phyloP scores from a whole-genome alignment of 2,329 filamentous ascomycete species.

The Nemania sp. region DNA sequence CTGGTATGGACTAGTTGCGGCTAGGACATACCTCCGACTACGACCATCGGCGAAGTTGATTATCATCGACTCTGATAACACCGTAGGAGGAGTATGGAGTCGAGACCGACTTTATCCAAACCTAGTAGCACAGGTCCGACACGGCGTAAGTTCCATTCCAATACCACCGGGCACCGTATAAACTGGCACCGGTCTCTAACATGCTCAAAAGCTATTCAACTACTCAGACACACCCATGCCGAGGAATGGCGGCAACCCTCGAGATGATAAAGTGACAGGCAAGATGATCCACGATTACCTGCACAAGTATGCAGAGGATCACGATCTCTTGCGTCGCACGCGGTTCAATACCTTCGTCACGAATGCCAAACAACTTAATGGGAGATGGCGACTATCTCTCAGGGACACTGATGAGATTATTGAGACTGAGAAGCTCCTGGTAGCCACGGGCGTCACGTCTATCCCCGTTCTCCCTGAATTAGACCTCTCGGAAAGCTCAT shows the following conservation, averaged over 20 bases:
- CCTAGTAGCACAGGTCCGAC: slow-evolving; percentile 33
- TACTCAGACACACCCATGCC: slow-evolving; percentile 35
- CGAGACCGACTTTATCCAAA: slow-evolving; percentile 36
- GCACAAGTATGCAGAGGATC: slow-evolving; percentile 34
- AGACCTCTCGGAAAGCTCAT: slow-evolving; percentile 21
- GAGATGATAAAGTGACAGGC: slow-evolving; percentile 35
- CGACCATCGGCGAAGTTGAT: slow-evolving; percentile 31
- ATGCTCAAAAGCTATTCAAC: slow-evolving; percentile 31
- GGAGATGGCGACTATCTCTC: slow-evolving; percentile 29
- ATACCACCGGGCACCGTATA: background rate
- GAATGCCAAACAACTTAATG: slow-evolving; percentile 24
- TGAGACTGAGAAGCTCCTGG: slow-evolving; percentile 38
- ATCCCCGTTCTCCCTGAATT: slow-evolving; percentile 32
- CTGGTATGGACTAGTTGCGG: slow-evolving; percentile 33
- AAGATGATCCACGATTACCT: slow-evolving; percentile 37
- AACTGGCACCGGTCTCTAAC: slow-evolving; percentile 1
- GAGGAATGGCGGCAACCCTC: slow-evolving; percentile 28
- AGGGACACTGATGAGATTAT: slow-evolving; percentile 24
- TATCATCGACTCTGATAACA: slow-evolving; percentile 34
- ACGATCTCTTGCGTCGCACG: slow-evolving; percentile 34
- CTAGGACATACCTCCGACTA: slow-evolving; percentile 34
- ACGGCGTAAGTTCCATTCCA: slow-evolving; percentile 28
- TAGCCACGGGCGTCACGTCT: slow-evolving; percentile 42
- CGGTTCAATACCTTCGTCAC: slow-evolving; percentile 35
- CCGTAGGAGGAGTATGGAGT: slow-evolving; percentile 35